Evolutionary conservation across 164 flowering plant genomes (phyloP).

Genomic region (Sextonia rubra): DNA sequence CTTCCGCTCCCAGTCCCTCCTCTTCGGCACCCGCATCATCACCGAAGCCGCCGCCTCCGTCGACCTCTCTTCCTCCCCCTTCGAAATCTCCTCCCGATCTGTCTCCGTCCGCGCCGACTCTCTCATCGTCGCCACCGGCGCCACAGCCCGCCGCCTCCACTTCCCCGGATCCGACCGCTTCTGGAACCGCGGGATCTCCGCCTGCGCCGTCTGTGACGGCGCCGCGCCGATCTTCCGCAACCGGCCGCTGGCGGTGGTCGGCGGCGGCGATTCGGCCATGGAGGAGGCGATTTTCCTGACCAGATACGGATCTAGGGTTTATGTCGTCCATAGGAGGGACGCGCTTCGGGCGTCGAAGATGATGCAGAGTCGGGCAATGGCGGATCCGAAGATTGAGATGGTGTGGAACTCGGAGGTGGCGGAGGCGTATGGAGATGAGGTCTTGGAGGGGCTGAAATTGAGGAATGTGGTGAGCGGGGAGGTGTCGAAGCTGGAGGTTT

Average conservation of each 20-base stretch:
- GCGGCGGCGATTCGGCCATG: conserved; percentile 98
- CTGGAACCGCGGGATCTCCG: conserved; percentile 93
- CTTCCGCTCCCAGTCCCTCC: conserved; percentile 57
- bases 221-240: conserved; percentile 84
- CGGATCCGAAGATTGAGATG: conserved; percentile 80
- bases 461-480: conserved; percentile 65
- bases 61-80: conserved; percentile 58
- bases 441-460: conserved; percentile 71
- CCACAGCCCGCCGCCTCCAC: conserved; percentile 62
- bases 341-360: conserved; percentile 84
- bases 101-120: conserved; percentile 57
- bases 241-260: conserved; percentile 85
- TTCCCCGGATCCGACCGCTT: conserved; percentile 71
- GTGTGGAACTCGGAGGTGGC: conserved; percentile 79
- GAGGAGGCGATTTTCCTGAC: conserved; percentile 88
- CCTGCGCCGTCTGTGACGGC: conserved; percentile 75
- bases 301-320: conserved; percentile 79
- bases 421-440: conserved; percentile 63
- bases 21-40: conserved; percentile 65
- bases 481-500: conserved; percentile 63
- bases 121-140: conserved; percentile 81
- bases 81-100: conserved; percentile 48
- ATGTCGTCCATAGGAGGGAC: conserved; percentile 75
- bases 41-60: conserved; percentile 75
- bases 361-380: conserved; percentile 74